These are phyloP conservation scores for Rhizopogon rudus DNA, from an alignment of 768 basidiomycete genomes.

Conservation along the genomic window DNA sequence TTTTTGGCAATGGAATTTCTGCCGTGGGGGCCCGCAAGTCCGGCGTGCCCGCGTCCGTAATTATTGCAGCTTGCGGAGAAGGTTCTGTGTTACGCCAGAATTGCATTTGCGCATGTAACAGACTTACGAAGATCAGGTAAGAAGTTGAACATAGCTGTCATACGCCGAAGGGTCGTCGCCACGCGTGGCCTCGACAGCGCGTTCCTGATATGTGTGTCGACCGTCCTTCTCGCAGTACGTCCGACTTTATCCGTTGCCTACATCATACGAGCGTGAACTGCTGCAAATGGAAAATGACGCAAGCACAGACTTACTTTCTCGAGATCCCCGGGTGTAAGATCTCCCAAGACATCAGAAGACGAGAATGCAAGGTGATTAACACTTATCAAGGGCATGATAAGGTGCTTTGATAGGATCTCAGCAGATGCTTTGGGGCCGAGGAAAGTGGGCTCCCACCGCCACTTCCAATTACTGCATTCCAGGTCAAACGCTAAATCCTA, in stretches of 20 bases:
- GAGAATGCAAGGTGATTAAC: conserved; percentile 63
- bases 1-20: conserved; percentile 10
- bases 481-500: conserved; percentile 68
- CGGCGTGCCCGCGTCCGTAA: conserved; percentile 40
- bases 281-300: conserved; percentile 1
- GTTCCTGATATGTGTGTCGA: conserved; percentile 71
- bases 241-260: conserved; percentile 70
- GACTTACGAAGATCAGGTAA: conserved; percentile 59
- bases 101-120: conserved; percentile 2
- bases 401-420: conserved; percentile 72
- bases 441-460: conserved; percentile 74
- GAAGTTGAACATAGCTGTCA: conserved; percentile 71
- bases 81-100: conserved; percentile 7
- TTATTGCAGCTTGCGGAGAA: conserved; percentile 43
- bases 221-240: conserved; percentile 59
- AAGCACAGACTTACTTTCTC: conserved; percentile 49
- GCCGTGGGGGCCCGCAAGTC: conserved; percentile 28
- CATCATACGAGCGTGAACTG: background rate
- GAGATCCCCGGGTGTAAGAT: conserved; percentile 51
- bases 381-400: conserved; percentile 73
- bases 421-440: conserved; percentile 62
- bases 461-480: conserved; percentile 57
- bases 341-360: conserved; percentile 51
- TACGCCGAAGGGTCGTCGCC: conserved; percentile 61
- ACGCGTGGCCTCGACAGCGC: conserved; percentile 64